Percentiles rank a stretch among this genome's conserved stretches.
Evolutionary conservation across 805 yeast genomes (phyloP).

Genomic region (Saccharomyces jurei): DNA sequence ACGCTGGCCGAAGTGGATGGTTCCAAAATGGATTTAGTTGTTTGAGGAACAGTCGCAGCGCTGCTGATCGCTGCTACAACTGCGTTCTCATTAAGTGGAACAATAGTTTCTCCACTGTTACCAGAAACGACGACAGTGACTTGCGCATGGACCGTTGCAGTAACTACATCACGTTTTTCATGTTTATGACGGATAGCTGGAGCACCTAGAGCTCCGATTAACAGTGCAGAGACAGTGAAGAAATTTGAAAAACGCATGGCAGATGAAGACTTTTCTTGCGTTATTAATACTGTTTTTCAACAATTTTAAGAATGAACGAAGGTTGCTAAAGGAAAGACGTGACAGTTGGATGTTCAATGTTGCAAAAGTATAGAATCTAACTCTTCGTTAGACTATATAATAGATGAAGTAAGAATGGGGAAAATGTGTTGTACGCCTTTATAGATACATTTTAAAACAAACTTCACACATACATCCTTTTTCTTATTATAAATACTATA

Average conservation of each 20-base stretch:
- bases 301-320: not conserved
- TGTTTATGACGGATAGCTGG: constrained; percentile 54
- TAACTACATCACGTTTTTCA: constrained; percentile 44
- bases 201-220: constrained; percentile 43
- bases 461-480: not conserved
- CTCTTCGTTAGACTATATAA: constrained; percentile 2
- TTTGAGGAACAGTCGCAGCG: constrained; percentile 14
- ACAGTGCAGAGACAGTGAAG: constrained; percentile 39
- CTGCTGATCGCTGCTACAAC: constrained; percentile 24
- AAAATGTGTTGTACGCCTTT: not conserved
- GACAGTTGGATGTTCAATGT: not conserved
- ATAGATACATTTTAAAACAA: not conserved
- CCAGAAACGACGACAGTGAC: constrained; percentile 29
- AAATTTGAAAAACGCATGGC: constrained; percentile 45
- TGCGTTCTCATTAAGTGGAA: constrained; percentile 17
- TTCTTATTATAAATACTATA: not conserved
- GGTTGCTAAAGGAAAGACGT: not conserved
- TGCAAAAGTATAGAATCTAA: not conserved
- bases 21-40: constrained; percentile 24
- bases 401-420: not conserved
- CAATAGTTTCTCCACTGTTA: constrained; percentile 13
- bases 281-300: not conserved
- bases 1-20: constrained; percentile 2
- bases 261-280: not conserved
- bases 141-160: constrained; percentile 42